Conservation (phyloP, 768 basidiomycete genomes). For the Pisolithus microcarpus region DNA sequence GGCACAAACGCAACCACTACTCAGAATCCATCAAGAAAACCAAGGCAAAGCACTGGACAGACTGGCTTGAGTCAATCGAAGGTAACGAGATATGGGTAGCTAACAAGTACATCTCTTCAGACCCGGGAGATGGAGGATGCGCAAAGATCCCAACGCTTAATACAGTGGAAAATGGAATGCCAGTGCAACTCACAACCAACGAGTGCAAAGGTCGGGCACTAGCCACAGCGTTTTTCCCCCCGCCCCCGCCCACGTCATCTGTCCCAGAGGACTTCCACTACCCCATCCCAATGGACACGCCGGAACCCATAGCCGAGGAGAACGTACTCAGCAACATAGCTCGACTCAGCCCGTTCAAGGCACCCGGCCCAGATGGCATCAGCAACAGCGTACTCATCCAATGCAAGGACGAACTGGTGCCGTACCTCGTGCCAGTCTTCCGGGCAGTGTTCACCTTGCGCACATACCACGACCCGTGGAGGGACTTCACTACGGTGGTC, state of each 20-base stretch:
- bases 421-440: too few relatives aligned
- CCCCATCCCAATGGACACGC: neutral
- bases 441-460: too few relatives aligned
- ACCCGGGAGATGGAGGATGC: slow-evolving; percentile 1
- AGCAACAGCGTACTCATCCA: slow-evolving; percentile 17
- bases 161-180: too few relatives aligned
- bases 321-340: slow-evolving; percentile 2
- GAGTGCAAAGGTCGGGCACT: slow-evolving; percentile 15
- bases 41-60: slow-evolving; percentile 15
- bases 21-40: slow-evolving; percentile 8
- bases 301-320: slow-evolving; percentile 1
- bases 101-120: slow-evolving; percentile 13
- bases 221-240: slow-evolving; percentile 20
- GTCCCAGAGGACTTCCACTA: slow-evolving; percentile 3
- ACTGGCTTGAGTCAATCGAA: slow-evolving; percentile 20
- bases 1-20: slow-evolving; percentile 10
- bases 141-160: neutral
- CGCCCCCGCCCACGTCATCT: neutral
- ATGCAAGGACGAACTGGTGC: neutral
- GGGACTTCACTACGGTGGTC: neutral
- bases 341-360: slow-evolving; percentile 16
- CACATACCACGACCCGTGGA: too few relatives aligned
- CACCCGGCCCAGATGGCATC: slow-evolving; percentile 23
- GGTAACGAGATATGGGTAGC: slow-evolving; percentile 17
- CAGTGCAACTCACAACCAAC: slow-evolving; percentile 13